Evolutionary conservation across 192 early-diverging fungal species (phyloP).

Genomic region (Entomortierella lignicola): DNA sequence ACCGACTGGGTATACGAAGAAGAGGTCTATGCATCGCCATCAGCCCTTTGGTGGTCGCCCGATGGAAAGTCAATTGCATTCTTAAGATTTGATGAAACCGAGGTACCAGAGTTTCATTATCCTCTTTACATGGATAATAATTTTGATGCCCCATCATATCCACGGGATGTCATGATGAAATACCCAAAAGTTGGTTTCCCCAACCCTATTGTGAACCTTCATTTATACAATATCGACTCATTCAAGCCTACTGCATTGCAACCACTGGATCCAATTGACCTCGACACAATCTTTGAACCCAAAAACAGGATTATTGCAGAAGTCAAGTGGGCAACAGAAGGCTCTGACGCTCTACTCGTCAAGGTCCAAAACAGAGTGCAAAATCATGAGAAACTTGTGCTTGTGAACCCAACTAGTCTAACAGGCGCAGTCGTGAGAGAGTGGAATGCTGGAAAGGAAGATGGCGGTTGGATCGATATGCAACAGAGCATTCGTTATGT

Average conservation of each 20-base stretch:
- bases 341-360: constrained; percentile 72
- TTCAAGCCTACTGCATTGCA: constrained; percentile 11
- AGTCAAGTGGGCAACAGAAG: constrained; percentile 82
- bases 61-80: constrained; percentile 82
- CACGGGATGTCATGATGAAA: constrained; percentile 75
- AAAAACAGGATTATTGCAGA: constrained; percentile 86
- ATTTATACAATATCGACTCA: constrained; percentile 68
- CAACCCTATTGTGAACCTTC: constrained; percentile 85
- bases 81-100: constrained; percentile 87
- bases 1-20: constrained; percentile 99
- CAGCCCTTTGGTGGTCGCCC: constrained; percentile 91
- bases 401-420: constrained; percentile 57
- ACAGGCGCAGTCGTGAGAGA: constrained; percentile 65
- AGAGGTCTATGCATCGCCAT: constrained; percentile 79
- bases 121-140: constrained; percentile 75
- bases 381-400: constrained; percentile 77
- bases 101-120: constrained; percentile 82
- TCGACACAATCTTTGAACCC: constrained; percentile 62
- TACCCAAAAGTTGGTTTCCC: constrained; percentile 93
- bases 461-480: constrained; percentile 82
- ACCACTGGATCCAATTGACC: constrained; percentile 29
- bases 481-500: constrained; percentile 57
- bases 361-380: constrained; percentile 92
- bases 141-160: constrained; percentile 69
- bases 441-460: constrained; percentile 68